These are phyloP conservation scores for Penicillium daleae DNA, from an alignment of 495 filamentous ascomycete species.

Conservation along the genomic window DNA sequence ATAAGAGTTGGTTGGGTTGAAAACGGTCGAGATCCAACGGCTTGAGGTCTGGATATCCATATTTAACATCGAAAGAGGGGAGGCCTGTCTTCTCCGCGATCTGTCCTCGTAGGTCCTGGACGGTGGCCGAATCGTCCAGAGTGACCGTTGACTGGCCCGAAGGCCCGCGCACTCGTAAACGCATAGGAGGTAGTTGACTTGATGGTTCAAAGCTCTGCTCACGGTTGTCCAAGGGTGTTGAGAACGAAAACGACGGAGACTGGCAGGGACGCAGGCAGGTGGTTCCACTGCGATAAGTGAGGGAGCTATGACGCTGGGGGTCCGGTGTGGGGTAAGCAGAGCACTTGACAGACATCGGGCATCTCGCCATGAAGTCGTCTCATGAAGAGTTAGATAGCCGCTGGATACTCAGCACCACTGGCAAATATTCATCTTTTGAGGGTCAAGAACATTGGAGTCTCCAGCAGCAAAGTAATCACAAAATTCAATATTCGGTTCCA, in stretches of 20 bases:
- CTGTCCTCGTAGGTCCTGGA: constrained; percentile 60
- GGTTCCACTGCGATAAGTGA: constrained; percentile 8
- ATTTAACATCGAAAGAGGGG: constrained; percentile 72
- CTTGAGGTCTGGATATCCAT: constrained; percentile 78
- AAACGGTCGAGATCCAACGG: constrained; percentile 62
- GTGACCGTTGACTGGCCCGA: constrained; percentile 64
- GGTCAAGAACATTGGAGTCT: background rate
- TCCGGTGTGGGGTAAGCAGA: constrained; percentile 6
- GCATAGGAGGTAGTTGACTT: constrained; percentile 45
- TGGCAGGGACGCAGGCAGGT: background rate
- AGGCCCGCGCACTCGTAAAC: constrained; percentile 65
- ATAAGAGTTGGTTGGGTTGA: constrained; percentile 49
- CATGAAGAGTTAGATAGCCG: background rate
- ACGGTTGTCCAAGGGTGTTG: background rate
- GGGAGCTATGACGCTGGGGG: constrained; percentile 18
- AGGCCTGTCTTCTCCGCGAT: constrained; percentile 60
- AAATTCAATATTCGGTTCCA: background rate
- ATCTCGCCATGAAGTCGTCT: background rate
- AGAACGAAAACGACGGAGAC: background rate
- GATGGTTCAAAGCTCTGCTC: background rate
- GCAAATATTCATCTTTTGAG: background rate
- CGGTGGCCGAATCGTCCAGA: constrained; percentile 65
- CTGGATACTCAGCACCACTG: background rate
- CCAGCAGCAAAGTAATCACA: background rate
- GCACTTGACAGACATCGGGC: background rate